Conservation (phyloP, 192 early-diverging fungal genomes). For the Dispira parvispora region DNA sequence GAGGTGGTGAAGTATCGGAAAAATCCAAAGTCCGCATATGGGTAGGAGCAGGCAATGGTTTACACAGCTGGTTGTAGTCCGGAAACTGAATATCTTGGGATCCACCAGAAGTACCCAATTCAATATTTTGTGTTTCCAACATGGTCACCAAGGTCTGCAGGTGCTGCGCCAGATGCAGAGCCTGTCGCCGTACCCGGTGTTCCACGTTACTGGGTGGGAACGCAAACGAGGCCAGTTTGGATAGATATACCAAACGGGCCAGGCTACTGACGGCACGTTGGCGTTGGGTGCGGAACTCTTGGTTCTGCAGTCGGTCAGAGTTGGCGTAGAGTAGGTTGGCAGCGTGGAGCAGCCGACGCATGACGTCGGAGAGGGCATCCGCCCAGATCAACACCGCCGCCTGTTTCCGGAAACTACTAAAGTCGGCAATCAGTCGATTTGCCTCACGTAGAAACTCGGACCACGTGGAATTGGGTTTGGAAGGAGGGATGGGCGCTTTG, state of each 20-base stretch:
- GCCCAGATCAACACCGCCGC: conserved; percentile 4
- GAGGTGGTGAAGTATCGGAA: not conserved
- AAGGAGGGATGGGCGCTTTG: not conserved
- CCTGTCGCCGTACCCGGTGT: conserved; percentile 4
- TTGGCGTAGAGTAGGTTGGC: conserved; percentile 11
- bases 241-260: conserved; percentile 7
- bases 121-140: conserved; percentile 8
- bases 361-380: conserved; percentile 8
- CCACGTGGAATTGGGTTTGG: not conserved
- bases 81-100: conserved; percentile 5
- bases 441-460: not conserved
- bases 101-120: not conserved
- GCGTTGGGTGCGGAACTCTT: conserved; percentile 7
- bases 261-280: conserved; percentile 11
- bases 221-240: not conserved
- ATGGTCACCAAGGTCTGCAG: conserved; percentile 8
- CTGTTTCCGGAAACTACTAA: not conserved
- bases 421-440: conserved; percentile 9
- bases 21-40: not conserved
- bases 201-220: conserved; percentile 9
- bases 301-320: conserved; percentile 6
- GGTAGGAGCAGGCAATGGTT: not conserved
- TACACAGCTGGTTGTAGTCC: not conserved
- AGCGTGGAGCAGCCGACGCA: conserved; percentile 4
- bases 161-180: conserved; percentile 5